Evolutionary conservation across 352 stramenopile species (phyloP).

Genomic region (Phytopythium vexans): DNA sequence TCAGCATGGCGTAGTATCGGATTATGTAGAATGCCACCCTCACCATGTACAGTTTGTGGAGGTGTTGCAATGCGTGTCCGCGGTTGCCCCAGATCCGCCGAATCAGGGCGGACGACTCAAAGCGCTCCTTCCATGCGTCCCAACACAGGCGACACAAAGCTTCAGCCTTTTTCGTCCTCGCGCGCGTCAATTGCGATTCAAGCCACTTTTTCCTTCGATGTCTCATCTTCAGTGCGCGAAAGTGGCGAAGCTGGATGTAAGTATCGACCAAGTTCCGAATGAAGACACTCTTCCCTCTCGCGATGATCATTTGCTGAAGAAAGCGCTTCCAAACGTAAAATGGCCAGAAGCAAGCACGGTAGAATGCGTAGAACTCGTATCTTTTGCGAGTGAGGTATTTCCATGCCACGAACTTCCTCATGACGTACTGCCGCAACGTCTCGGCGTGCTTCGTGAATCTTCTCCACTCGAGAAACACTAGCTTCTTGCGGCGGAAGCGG

Average conservation of each 20-base stretch:
- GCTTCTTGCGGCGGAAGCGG: slow-evolving; percentile 54
- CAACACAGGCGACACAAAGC: slow-evolving; percentile 22
- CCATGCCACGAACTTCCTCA: slow-evolving; percentile 68
- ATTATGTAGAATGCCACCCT: slow-evolving; percentile 47
- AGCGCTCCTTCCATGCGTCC: slow-evolving; percentile 27
- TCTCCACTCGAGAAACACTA: slow-evolving; percentile 45
- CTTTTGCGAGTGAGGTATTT: slow-evolving; percentile 46
- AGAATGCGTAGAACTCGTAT: slow-evolving; percentile 52
- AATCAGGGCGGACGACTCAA: slow-evolving; percentile 14
- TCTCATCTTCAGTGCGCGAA: slow-evolving; percentile 38
- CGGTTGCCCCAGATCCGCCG: slow-evolving; percentile 40
- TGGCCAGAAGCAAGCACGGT: slow-evolving; percentile 68
- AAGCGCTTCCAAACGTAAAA: slow-evolving; percentile 82
- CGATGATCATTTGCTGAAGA: slow-evolving; percentile 65
- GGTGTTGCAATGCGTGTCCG: slow-evolving; percentile 49
- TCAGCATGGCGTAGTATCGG: slow-evolving; percentile 61
- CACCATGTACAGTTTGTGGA: slow-evolving; percentile 64
- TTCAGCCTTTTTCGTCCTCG: slow-evolving; percentile 19
- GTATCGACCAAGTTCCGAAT: slow-evolving; percentile 48
- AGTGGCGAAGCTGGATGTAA: slow-evolving; percentile 58
- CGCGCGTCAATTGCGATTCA: slow-evolving; percentile 18
- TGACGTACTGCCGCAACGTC: slow-evolving; percentile 29
- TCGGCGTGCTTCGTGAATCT: slow-evolving; percentile 37
- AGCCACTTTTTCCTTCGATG: slow-evolving; percentile 29
- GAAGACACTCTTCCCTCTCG: slow-evolving; percentile 53